A percentile compares a stretch with the other conserved stretches of the same genome.
These are phyloP conservation scores for Typha latifolia DNA, from an alignment of 176 grass and related monocot species.

Conservation along the genomic window DNA sequence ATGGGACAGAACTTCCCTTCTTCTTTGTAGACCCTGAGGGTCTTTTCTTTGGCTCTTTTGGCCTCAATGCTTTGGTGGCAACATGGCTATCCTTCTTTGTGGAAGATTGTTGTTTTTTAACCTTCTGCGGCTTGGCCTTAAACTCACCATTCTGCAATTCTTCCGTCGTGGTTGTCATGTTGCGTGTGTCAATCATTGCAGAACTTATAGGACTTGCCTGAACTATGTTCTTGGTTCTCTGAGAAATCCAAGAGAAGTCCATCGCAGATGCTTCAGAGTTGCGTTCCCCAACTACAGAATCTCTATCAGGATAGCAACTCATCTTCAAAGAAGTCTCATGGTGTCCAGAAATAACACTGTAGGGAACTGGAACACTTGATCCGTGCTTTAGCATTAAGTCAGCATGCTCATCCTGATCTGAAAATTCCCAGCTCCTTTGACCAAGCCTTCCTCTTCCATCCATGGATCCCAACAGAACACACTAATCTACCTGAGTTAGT, in stretches of 20 bases:
- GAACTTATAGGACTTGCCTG: not conserved
- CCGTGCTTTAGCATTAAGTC: not conserved
- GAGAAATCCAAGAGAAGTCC: slow-evolving; percentile 13
- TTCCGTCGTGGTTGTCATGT: not conserved
- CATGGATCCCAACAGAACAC: not conserved
- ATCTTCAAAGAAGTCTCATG: slow-evolving; percentile 24
- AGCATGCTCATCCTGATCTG: not conserved
- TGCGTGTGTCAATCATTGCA: not conserved
- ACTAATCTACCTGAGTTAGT: not conserved
- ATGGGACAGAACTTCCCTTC: slow-evolving; percentile 4
- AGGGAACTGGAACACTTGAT: not conserved
- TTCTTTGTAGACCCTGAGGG: slow-evolving; percentile 1
- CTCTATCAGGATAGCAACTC: slow-evolving; percentile 1
- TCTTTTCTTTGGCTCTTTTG: slow-evolving; percentile 18
- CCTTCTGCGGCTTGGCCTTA: not conserved
- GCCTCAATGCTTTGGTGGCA: slow-evolving; percentile 2
- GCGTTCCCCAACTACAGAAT: slow-evolving; percentile 2
- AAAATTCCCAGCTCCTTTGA: slow-evolving; percentile 15
- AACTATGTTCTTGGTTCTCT: slow-evolving; percentile 1
- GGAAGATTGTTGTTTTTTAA: not conserved
- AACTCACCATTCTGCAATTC: not conserved
- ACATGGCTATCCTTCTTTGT: slow-evolving; percentile 5
- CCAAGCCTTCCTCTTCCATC: slow-evolving; percentile 21
- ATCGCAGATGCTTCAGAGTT: not conserved
- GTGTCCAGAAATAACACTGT: slow-evolving; percentile 1